A percentile compares a stretch with the other conserved stretches of the same genome.
phyloP scores from a whole-genome alignment of 2,329 filamentous ascomycete genomes.

The Trichoderma sp. region DNA sequence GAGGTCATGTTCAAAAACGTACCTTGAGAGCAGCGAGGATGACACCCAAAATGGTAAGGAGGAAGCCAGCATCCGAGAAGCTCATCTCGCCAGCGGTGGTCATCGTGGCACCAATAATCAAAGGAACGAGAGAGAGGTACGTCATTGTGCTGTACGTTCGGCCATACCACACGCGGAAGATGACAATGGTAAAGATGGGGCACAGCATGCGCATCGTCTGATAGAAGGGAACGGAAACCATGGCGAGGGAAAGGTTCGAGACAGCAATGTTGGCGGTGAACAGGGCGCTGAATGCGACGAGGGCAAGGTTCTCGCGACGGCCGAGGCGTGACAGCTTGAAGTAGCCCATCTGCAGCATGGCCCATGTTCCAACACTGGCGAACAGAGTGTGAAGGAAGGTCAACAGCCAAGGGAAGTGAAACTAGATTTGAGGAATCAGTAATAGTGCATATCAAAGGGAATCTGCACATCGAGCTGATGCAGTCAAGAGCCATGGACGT shows the following conservation, averaged over 20 bases:
- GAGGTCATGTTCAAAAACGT: conserved; percentile 17
- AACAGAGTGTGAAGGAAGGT: conserved; percentile 57
- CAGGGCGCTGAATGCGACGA: conserved; percentile 56
- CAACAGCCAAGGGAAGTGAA: conserved; percentile 58
- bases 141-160: conserved; percentile 54
- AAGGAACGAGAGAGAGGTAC: conserved; percentile 58
- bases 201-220: conserved; percentile 61
- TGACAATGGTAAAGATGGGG: conserved; percentile 59
- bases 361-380: conserved; percentile 53
- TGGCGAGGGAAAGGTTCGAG: conserved; percentile 59
- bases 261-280: conserved; percentile 63
- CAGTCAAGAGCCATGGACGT: conserved; percentile 25
- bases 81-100: conserved; percentile 62
- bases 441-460: neutral
- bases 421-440: conserved; percentile 36
- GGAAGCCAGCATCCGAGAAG: conserved; percentile 56
- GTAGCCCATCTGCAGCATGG: conserved; percentile 49
- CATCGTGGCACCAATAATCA: conserved; percentile 57
- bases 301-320: conserved; percentile 51
- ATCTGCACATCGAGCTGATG: neutral
- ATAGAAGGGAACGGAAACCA: conserved; percentile 64
- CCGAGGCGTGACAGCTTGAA: conserved; percentile 52
- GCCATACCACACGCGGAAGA: conserved; percentile 55
- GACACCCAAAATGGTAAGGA: conserved; percentile 53
- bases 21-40: conserved; percentile 55